A percentile compares a stretch with the other conserved stretches of the same genome.
Conservation (phyloP, 176 grass and related monocot genomes). For the Phoenix dactylifera region DNA sequence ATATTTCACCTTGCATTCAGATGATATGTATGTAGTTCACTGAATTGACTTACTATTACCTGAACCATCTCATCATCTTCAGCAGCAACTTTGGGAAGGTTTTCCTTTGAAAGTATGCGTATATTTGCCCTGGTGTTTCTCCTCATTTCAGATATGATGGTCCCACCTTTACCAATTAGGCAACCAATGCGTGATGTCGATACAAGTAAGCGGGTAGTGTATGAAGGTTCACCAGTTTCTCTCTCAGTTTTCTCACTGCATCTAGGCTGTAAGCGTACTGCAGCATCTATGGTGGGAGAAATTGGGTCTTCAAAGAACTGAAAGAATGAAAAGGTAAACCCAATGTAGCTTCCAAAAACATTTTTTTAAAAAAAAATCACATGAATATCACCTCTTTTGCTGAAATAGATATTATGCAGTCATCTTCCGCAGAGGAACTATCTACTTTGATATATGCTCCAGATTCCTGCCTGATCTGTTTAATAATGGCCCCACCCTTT, state of each 20-base stretch:
- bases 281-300: constrained; percentile 84
- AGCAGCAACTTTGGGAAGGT: constrained; percentile 87
- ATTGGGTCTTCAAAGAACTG: constrained; percentile 91
- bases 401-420: constrained; percentile 90
- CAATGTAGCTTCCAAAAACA: too few species aligned
- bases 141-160: constrained; percentile 89
- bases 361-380: not conserved
- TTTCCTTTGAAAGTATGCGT: constrained; percentile 89
- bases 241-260: constrained; percentile 86
- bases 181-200: constrained; percentile 91
- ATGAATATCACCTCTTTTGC: constrained; percentile 54
- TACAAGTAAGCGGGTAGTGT: constrained; percentile 84
- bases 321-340: constrained; percentile 7
- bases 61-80: constrained; percentile 99
- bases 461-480: constrained; percentile 94
- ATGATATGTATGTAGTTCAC: too few species aligned
- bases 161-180: constrained; percentile 92
- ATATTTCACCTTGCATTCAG: too few species aligned
- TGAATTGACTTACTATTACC: constrained; percentile 17
- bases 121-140: constrained; percentile 76
- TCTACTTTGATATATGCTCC: constrained; percentile 88
- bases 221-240: constrained; percentile 49
- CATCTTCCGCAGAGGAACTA: constrained; percentile 68
- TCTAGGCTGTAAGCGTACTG: constrained; percentile 72
- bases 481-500: constrained; percentile 87